phyloP scores from a whole-genome alignment of 352 stramenopile genomes.

The Pythium monospermum region DNA sequence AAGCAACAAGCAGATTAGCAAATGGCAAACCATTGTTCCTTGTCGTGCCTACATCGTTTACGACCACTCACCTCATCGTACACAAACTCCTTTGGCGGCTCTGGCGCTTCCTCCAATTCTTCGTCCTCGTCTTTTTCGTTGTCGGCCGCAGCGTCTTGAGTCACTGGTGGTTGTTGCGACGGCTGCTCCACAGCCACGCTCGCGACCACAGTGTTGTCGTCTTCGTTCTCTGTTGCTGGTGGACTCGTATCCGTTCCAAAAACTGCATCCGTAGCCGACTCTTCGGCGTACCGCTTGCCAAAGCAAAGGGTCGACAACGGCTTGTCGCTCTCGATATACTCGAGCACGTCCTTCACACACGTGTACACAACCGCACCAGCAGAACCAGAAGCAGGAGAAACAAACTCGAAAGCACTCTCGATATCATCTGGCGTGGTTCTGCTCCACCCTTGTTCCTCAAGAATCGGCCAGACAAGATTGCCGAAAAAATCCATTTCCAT shows the following conservation, averaged over 20 bases:
- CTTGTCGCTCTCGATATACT: constrained; percentile 47
- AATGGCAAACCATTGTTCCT: background rate
- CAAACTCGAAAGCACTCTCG: constrained; percentile 25
- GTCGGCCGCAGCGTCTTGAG: too few relatives aligned
- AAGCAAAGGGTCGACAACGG: constrained; percentile 62
- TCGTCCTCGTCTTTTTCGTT: background rate
- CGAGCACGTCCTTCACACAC: constrained; percentile 28
- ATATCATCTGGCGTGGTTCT: constrained; percentile 35
- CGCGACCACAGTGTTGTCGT: background rate
- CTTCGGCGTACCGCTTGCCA: constrained; percentile 51
- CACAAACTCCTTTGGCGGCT: constrained; percentile 45
- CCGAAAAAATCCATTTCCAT: constrained; percentile 68
- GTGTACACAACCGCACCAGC: background rate
- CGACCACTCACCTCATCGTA: constrained; percentile 66
- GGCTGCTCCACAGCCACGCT: background rate
- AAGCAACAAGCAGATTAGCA: constrained; percentile 1
- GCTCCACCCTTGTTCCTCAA: constrained; percentile 69
- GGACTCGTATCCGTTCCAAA: too few relatives aligned
- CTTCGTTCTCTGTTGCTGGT: background rate
- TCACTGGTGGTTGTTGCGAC: background rate
- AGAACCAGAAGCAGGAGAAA: constrained; percentile 13
- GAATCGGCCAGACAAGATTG: constrained; percentile 70
- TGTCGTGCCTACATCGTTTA: background rate
- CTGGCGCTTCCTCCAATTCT: constrained; percentile 5
- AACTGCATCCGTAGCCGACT: constrained; percentile 33